Percentiles rank a stretch among this genome's conserved stretches.
Evolutionary conservation across 2,329 filamentous ascomycete species (phyloP).

Genomic region (Chaetomiaceae sp.): DNA sequence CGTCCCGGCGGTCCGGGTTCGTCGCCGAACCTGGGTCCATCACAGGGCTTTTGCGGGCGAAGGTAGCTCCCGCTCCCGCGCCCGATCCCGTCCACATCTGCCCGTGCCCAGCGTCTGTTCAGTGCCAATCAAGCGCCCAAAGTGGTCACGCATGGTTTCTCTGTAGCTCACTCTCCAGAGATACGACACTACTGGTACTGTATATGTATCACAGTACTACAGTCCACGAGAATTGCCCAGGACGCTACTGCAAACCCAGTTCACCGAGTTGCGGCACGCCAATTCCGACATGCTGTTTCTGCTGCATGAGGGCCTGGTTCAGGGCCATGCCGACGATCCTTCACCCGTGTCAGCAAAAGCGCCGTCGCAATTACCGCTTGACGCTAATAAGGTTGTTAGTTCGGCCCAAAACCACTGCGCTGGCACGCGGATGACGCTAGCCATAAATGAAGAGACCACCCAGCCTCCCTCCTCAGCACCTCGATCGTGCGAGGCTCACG

Average conservation of each 20-base stretch:
- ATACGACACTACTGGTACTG: too few species aligned
- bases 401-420: neutral
- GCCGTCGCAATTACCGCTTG: neutral
- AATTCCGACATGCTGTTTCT: neutral
- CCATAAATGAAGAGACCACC: too few species aligned
- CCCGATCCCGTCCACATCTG: conserved; percentile 6
- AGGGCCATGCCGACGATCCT: conserved; percentile 1
- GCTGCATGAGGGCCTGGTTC: neutral
- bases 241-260: neutral
- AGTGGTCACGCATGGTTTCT: too few species aligned
- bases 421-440: too few species aligned
- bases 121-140: neutral
- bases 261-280: neutral
- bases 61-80: conserved; percentile 17
- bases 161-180: too few species aligned
- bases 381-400: neutral
- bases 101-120: too few species aligned
- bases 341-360: neutral
- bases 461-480: too few species aligned
- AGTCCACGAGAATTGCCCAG: neutral
- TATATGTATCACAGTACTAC: neutral
- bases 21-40: conserved; percentile 2
- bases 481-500: too few species aligned
- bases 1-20: conserved; percentile 14
- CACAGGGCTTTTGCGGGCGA: conserved; percentile 4